Base-by-base conservation (phyloP, 768 basidiomycete species). In the Ephemerocybe angulata region DNA sequence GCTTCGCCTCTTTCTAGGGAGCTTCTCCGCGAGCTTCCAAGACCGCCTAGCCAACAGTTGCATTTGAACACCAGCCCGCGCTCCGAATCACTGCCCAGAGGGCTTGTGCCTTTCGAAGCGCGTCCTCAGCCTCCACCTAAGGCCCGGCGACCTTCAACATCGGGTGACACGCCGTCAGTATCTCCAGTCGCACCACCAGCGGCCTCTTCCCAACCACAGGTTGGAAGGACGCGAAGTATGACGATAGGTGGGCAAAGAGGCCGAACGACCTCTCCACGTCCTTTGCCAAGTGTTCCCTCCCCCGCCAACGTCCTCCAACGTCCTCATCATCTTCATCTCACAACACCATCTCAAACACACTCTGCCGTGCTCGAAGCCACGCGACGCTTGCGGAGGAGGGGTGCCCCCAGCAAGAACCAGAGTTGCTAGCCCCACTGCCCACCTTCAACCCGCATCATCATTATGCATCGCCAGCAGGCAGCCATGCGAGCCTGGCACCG, bases 351-450 rank as follows among this genome's bases (percentile, higher is more conserved):
- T 8, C 49, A 41, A 41, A 55, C 24, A 15, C 24, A 25, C 40
- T 55, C 12, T 48, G 54, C 22, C 47, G 48, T 5, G 43, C 22
- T 51, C 60, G 17, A 40, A 56, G 40, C 46, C 52, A 35, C 43
- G 57, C 21, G 37, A 56, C n/a, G 42, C 55, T 48, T 40, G 52
- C 37, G 29, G 50, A 42, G 33, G 54, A 49, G 50, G 40, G 43
- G 21, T 50, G 48, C 17, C 49, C 50, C 29, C 17, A 25, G 6
- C 53, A 42, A 17, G 33, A 35, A 17, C 33, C 8, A 17, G 33
- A 8, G 33, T 49, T 41, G 43, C 50, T 28, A 40, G 27, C 30
- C n/a, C 43, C 28, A n/a, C 21, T 17, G 28, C 41, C 22, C 11
- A 27, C 21, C 25, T 40, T 40, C 54, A 50, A 22, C 47, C 37